Evolutionary conservation across 768 basidiomycete genomes (phyloP).

Genomic region (Tulasnella calospora): DNA sequence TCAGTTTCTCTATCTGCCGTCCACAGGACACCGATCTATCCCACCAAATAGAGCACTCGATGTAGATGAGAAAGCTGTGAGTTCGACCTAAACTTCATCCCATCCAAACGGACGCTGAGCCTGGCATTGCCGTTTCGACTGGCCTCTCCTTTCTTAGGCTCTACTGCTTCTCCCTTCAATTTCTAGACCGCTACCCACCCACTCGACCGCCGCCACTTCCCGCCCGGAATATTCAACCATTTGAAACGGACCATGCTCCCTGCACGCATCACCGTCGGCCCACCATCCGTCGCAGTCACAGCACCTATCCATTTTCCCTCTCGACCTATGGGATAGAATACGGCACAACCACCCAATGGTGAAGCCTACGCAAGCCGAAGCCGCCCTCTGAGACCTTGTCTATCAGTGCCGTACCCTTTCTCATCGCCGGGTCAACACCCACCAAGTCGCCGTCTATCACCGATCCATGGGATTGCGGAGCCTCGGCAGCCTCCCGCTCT

Average conservation of each 20-base stretch:
- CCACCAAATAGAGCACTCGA: no score
- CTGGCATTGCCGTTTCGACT: no score
- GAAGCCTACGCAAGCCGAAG: neutral
- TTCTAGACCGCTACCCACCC: neutral
- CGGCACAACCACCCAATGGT: no score
- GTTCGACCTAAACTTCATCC: no score
- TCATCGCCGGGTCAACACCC: neutral
- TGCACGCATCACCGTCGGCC: neutral
- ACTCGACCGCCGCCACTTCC: no score
- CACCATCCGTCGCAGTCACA: neutral
- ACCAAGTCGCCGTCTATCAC: neutral
- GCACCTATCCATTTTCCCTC: neutral
- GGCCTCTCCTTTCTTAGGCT: no score
- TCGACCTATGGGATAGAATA: no score
- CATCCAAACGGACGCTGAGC: no score
- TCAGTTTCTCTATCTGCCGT: neutral
- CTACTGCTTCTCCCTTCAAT: no score
- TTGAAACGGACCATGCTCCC: neutral
- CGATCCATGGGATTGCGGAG: neutral
- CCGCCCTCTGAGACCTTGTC: neutral
- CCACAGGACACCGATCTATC: neutral
- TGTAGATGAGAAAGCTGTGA: no score
- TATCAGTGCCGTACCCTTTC: neutral
- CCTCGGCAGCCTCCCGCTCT: neutral
- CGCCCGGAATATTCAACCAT: neutral